A percentile compares a stretch with the other conserved stretches of the same genome.
phyloP scores from a whole-genome alignment of 176 grass and related monocot species.

The Lolium perenne region DNA sequence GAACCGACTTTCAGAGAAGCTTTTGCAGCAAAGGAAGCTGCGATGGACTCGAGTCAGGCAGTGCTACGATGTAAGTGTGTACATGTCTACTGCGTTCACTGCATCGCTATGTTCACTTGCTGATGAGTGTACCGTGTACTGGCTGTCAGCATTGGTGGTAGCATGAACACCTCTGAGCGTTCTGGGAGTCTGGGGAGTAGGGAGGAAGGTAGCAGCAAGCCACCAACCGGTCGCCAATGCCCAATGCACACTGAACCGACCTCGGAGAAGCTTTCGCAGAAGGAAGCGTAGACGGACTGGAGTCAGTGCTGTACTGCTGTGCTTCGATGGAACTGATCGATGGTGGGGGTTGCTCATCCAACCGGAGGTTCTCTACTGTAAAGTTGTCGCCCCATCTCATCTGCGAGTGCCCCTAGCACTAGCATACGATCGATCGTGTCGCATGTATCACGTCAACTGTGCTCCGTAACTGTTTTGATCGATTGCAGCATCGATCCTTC shows the following conservation, averaged over 20 bases:
- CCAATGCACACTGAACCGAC: not conserved
- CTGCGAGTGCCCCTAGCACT: not conserved
- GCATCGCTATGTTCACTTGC: too few species aligned
- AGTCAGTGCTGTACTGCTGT: not conserved
- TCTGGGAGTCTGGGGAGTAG: too few species aligned
- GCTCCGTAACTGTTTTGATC: conserved; percentile 1
- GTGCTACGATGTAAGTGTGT: not conserved
- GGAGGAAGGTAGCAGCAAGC: not conserved
- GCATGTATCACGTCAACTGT: conserved; percentile 30
- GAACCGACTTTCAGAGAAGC: not conserved
- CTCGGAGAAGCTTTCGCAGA: not conserved
- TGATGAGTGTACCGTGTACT: too few species aligned
- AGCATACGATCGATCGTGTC: conserved; percentile 22
- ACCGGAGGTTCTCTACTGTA: not conserved
- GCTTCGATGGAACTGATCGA: not conserved
- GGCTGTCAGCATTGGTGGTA: too few species aligned
- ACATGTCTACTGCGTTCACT: too few species aligned
- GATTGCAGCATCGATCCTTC: not conserved
- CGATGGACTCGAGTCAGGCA: not conserved
- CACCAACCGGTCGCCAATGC: not conserved
- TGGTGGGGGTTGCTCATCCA: not conserved
- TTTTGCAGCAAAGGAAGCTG: not conserved
- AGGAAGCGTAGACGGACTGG: not conserved
- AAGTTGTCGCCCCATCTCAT: not conserved
- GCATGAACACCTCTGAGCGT: too few species aligned